Evolutionary conservation across 495 filamentous ascomycete species (phyloP).

Genomic region (Elasticomyces elasticus): DNA sequence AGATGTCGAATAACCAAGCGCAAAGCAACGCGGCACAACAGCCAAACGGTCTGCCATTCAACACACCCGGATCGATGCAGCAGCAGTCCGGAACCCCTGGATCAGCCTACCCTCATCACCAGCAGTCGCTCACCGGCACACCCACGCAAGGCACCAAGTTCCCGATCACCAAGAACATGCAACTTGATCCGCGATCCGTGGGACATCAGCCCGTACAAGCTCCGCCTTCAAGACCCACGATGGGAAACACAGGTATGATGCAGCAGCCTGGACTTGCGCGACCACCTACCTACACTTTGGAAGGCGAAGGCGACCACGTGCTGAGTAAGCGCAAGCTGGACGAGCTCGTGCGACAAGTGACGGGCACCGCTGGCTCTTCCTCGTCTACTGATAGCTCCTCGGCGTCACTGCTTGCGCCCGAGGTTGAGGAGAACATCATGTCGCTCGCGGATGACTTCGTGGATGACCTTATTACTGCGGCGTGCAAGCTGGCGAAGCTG

Average conservation of each 20-base stretch:
- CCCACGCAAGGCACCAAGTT: slow-evolving; percentile 37
- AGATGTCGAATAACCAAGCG: slow-evolving; percentile 27
- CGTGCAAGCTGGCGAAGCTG: slow-evolving; percentile 86
- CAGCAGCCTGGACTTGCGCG: slow-evolving; percentile 76
- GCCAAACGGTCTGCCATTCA: slow-evolving; percentile 21
- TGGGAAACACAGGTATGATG: slow-evolving; percentile 68
- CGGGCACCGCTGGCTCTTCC: slow-evolving; percentile 54
- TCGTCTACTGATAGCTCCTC: slow-evolving; percentile 32
- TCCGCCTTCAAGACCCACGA: slow-evolving; percentile 63
- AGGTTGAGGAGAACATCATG: slow-evolving; percentile 87
- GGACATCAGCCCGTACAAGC: slow-evolving; percentile 55
- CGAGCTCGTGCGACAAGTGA: slow-evolving; percentile 87
- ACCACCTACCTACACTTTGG: slow-evolving; percentile 68
- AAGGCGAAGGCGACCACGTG: slow-evolving; percentile 80
- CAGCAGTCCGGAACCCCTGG: neutral
- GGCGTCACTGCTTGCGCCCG: slow-evolving; percentile 63
- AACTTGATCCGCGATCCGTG: slow-evolving; percentile 43
- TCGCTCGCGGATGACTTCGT: slow-evolving; percentile 89
- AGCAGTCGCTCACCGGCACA: slow-evolving; percentile 13
- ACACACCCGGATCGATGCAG: slow-evolving; percentile 32
- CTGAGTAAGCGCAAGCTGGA: slow-evolving; percentile 94
- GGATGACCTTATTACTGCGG: slow-evolving; percentile 73
- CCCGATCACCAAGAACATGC: slow-evolving; percentile 66
- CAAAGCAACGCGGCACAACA: slow-evolving; percentile 28
- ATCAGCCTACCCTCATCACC: slow-evolving; percentile 3